These are phyloP conservation scores for Coemansia sp. DNA, from an alignment of 192 early-diverging fungal species.

Conservation along the genomic window DNA sequence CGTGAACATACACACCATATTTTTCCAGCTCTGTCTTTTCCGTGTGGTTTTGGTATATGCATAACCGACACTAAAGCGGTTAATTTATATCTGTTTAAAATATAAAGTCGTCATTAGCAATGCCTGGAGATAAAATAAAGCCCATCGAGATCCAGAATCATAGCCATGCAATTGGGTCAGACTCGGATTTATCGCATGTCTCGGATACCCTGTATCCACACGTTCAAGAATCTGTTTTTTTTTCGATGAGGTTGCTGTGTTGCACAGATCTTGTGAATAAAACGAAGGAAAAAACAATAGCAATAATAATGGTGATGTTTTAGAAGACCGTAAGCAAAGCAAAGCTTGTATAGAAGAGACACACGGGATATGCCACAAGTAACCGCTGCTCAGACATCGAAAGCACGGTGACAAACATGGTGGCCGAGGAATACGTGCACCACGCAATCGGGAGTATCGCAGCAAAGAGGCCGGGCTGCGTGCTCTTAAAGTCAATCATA, in stretches of 20 bases:
- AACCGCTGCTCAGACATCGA: constrained; percentile 91
- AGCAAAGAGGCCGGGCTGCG: constrained; percentile 60
- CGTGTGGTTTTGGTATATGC: no score
- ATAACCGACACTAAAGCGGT: no score
- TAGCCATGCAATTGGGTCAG: neutral
- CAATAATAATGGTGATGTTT: neutral
- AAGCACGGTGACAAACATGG: constrained; percentile 93
- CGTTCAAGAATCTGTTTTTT: no score
- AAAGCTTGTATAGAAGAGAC: constrained; percentile 91
- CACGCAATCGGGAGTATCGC: constrained; percentile 78
- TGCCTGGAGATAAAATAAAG: no score
- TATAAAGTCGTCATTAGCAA: no score
- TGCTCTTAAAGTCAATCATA: constrained; percentile 68
- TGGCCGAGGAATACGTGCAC: constrained; percentile 93
- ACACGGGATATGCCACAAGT: constrained; percentile 93
- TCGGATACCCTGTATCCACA: neutral
- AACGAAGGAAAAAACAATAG: no score
- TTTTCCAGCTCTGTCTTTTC: neutral
- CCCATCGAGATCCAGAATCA: no score
- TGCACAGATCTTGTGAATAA: no score
- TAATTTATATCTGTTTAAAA: no score
- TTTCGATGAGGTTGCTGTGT: no score
- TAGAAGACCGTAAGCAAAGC: constrained; percentile 91
- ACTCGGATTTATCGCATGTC: neutral
- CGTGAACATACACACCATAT: neutral